These are phyloP conservation scores for Boeremia lycopersici DNA, from an alignment of 2,329 filamentous ascomycete species.

Conservation along the genomic window DNA sequence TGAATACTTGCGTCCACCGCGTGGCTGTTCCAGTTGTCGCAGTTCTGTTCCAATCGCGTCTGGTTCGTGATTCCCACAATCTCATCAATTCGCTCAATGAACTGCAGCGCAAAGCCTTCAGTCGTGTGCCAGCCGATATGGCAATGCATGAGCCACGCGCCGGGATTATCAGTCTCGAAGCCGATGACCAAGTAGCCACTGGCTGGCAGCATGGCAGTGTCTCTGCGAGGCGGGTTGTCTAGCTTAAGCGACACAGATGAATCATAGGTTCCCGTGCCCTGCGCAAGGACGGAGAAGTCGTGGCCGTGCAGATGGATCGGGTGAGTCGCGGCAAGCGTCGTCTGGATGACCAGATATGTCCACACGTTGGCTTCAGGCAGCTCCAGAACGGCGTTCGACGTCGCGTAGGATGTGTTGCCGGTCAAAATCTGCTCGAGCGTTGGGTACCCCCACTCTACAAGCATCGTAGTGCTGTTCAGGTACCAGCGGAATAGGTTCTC, in stretches of 20 bases:
- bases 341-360: constrained; percentile 51
- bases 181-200: constrained; percentile 43
- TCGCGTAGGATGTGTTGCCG: constrained; percentile 39
- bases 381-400: constrained; percentile 37
- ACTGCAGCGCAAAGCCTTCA: constrained; percentile 43
- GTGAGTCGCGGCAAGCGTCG: constrained; percentile 42
- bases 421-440: constrained; percentile 46
- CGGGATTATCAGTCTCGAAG: constrained; percentile 47
- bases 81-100: constrained; percentile 37
- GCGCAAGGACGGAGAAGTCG: constrained; percentile 41
- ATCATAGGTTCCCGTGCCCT: constrained; percentile 33
- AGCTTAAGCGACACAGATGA: constrained; percentile 25
- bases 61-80: constrained; percentile 30
- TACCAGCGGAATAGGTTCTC: constrained; percentile 51
- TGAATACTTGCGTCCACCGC: constrained; percentile 18
- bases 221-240: constrained; percentile 41
- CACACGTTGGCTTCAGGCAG: constrained; percentile 37
- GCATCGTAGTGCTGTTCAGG: constrained; percentile 49
- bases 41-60: constrained; percentile 10
- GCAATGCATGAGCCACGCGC: constrained; percentile 48
- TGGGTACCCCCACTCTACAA: constrained; percentile 47
- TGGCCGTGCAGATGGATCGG: constrained; percentile 43
- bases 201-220: constrained; percentile 40
- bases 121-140: constrained; percentile 48
- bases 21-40: constrained; percentile 23